These are phyloP conservation scores for Phialemonium atrogriseum DNA, from an alignment of 2,329 filamentous ascomycete species.

Conservation along the genomic window DNA sequence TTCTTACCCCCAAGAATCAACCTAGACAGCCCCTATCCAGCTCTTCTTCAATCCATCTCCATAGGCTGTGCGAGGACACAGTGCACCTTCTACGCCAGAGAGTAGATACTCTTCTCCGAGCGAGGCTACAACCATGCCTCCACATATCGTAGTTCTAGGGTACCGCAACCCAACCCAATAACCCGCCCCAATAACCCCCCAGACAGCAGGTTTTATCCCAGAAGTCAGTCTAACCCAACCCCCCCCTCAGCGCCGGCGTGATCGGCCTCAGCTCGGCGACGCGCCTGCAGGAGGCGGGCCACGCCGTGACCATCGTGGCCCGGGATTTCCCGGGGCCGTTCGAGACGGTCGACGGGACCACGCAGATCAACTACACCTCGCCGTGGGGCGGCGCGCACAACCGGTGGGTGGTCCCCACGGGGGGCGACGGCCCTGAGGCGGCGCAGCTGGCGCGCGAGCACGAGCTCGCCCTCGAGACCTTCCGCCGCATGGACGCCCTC, in stretches of 20 bases:
- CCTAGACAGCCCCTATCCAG: too few species aligned
- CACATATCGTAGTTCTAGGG: too few species aligned
- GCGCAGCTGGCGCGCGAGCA: slow-evolving; percentile 30
- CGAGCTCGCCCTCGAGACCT: slow-evolving; percentile 32
- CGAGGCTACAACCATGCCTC: too few species aligned
- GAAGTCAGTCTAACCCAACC: too few species aligned
- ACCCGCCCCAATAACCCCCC: too few species aligned
- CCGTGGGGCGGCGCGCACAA: slow-evolving; percentile 52
- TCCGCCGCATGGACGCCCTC: slow-evolving; percentile 29
- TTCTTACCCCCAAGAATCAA: too few species aligned
- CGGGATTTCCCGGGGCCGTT: slow-evolving; percentile 38
- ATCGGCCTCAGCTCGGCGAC: slow-evolving; percentile 42
- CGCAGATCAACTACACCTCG: slow-evolving; percentile 44
- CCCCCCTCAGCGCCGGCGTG: slow-evolving; percentile 37
- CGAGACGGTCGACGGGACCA: slow-evolving; percentile 30
- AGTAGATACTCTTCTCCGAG: too few species aligned
- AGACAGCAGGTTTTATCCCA: too few species aligned
- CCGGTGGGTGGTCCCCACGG: slow-evolving; percentile 36
- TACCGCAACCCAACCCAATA: too few species aligned
- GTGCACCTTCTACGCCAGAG: too few species aligned
- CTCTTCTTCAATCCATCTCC: too few species aligned
- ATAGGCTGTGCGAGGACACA: too few species aligned
- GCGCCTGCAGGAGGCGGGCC: slow-evolving; percentile 30
- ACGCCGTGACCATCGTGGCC: slow-evolving; percentile 34
- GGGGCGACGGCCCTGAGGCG: slow-evolving; percentile 13